Evolutionary conservation across 306 rosid genomes (phyloP), one percentile per base, ranked within the genome.

Genomic region (Datisca glomerata): DNA sequence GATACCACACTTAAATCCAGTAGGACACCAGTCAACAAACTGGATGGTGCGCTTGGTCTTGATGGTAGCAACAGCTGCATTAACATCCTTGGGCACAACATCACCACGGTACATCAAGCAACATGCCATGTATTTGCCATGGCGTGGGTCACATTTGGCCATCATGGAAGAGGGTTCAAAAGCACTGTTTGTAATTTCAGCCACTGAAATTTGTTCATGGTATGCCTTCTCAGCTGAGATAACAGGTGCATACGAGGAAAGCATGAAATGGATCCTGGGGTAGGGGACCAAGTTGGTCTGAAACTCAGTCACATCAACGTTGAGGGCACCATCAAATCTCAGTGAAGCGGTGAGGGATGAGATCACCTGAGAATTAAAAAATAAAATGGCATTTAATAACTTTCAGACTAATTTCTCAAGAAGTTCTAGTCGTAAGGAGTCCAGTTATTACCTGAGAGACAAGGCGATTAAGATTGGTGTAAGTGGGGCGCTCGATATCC

Each of bases 11-110:
- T 83, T 79, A 59, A 83, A 83, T 16, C 94, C 94, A 19, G 94
- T 83, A 2, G 94, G 94, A 43, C 94, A 83, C 94, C 94, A 83
- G 25, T 83, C 94, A 3, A 83, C 94, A 55, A 83, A 83, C 69
- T 83, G 94, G 24, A 83, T 73, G 2, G 91, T 83, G 12, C 94
- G 68, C 82, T 83, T 83, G 17, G 94, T 83, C 75, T 83, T 83
- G 42, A 83, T 83, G 40, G 91, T 78, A 10, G 72, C 91, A 49
- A 83, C 94, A 6, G 91, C 91, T 0, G 94, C 91, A 55, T 83
- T 83, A 45, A 83, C 94, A 45, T 83, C 94, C 68, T 83, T 83
- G 1, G 94, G 94, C 7, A 83, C 94, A 9, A 83, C 94, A 32
- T 83, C 94, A 8, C 94, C 94, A 0, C 91, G 53, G 46, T 83